Evolutionary conservation across 2,329 filamentous ascomycete genomes (phyloP), one percentile per base, ranked within the genome.

Genomic region (Apiospora malaysiana): DNA sequence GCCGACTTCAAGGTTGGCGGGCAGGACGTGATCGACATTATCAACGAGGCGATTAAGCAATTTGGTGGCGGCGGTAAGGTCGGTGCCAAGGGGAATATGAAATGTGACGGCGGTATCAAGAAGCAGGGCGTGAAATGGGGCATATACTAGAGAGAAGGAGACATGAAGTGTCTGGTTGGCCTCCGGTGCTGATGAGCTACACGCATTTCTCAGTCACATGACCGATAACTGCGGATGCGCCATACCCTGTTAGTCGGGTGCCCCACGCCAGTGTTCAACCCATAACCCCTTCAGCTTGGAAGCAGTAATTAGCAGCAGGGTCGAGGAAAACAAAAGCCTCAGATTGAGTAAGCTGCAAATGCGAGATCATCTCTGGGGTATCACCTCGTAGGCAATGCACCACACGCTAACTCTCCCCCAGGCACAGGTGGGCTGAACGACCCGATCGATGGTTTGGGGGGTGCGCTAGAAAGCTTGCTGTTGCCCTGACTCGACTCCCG

Each of bases 21-120:
- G 1, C 79, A 82, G 75, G 80, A 83, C 70, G 74, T 81, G 49
- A 76, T 82, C 63, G 79, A 82, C 69, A 73, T 82, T 56, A 80
- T 82, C 71, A 77, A 74, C 47, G 74, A 79, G 2, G 71, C 79
- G 0, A 72, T 82, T 32, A 72, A 70, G 1, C 69, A 72, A 56
- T 83, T 78, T 74, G 78, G 77, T 8, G 72, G 75, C 8, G 70
- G 67, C 63, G 80, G 79, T 43, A 76, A 72, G 73, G 74, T 83
- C 8, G 81, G 79, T 14, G 77, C 79, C 66, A 81, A 78, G 75
- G 81, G 82, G 4, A 70, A 71, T 46, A 79, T 81, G 78, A 23
- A 65, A 5, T 81, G 80, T 70, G 70, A 73, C 32, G 79, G 79
- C 10, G 76, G 71, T 8, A 72, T 72, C 5, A 66, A 47, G 4